Percentiles rank a stretch among this genome's conserved stretches.
phyloP scores from a whole-genome alignment of 768 basidiomycete species.

The Lactarius indigo region DNA sequence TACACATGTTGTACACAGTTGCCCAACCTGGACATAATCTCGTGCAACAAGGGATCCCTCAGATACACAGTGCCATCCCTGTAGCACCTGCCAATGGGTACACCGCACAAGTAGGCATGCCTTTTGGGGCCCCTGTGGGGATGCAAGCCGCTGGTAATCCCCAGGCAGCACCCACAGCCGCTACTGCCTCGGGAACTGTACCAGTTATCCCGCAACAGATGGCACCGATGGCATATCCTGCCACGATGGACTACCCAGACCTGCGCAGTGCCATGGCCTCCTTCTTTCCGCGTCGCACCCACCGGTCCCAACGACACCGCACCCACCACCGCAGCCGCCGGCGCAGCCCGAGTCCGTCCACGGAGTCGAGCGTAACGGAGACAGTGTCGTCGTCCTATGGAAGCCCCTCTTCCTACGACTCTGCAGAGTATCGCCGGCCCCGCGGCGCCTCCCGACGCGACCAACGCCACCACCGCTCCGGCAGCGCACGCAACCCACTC shows the following conservation, averaged over 20 bases:
- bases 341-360: constrained; percentile 14
- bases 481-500: constrained; percentile 47
- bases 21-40: constrained; percentile 19
- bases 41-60: constrained; percentile 14
- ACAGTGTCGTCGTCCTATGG: constrained; percentile 8
- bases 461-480: constrained; percentile 36
- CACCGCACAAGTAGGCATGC: background rate
- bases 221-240: constrained; percentile 2
- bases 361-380: background rate
- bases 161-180: background rate
- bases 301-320: constrained; percentile 4
- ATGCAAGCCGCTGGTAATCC: background rate
- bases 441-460: constrained; percentile 34
- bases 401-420: constrained; percentile 13
- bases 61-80: constrained; percentile 12
- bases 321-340: background rate
- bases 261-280: background rate
- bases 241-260: background rate
- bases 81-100: constrained; percentile 1
- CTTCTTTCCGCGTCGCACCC: constrained; percentile 10
- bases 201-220: constrained; percentile 11
- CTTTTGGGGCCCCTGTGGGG: background rate
- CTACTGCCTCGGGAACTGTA: background rate
- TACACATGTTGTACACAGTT: background rate
- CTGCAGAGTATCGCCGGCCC: constrained; percentile 8